phyloP scores from a whole-genome alignment of 116 monocot species.

The Papilionanthe hybrid region DNA sequence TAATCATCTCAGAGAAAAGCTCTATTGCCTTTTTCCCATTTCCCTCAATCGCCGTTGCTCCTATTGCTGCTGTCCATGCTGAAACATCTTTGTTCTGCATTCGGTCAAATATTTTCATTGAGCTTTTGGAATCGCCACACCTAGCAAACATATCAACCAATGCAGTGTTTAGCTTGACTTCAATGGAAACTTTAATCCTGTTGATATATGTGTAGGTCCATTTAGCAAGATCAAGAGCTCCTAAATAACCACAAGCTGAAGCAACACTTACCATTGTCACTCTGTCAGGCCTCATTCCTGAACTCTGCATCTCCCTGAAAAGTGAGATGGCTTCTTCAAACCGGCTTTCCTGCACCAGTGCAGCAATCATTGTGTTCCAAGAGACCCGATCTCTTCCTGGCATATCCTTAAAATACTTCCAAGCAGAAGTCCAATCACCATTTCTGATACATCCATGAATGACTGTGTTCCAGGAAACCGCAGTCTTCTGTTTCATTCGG shows the following conservation, averaged over 20 bases:
- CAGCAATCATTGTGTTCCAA: constrained; percentile 45
- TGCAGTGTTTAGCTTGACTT: constrained; percentile 27
- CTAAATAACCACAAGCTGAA: constrained; percentile 30
- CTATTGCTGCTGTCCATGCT: constrained; percentile 34
- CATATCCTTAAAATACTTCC: constrained; percentile 26
- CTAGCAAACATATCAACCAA: constrained; percentile 42
- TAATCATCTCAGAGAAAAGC: constrained; percentile 25
- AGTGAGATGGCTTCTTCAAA: constrained; percentile 25
- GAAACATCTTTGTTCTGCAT: constrained; percentile 30
- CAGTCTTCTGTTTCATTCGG: constrained; percentile 18
- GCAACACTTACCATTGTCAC: constrained; percentile 34
- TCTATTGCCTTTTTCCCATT: constrained; percentile 22
- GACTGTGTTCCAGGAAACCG: constrained; percentile 35
- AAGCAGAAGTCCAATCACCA: constrained; percentile 26
- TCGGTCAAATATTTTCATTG: constrained; percentile 26
- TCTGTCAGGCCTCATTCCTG: constrained; percentile 27
- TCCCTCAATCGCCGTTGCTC: constrained; percentile 24
- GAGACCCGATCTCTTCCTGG: constrained; percentile 25
- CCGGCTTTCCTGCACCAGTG: constrained; percentile 12
- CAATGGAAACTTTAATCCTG: constrained; percentile 8
- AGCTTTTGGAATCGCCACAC: constrained; percentile 23
- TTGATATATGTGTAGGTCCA: constrained; percentile 20
- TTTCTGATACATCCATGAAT: constrained; percentile 24
- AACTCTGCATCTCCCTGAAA: constrained; percentile 26
- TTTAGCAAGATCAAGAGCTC: constrained; percentile 25